phyloP scores from a whole-genome alignment of 1,284 basidiomycete species.

The Chalciporus piperatoides region DNA sequence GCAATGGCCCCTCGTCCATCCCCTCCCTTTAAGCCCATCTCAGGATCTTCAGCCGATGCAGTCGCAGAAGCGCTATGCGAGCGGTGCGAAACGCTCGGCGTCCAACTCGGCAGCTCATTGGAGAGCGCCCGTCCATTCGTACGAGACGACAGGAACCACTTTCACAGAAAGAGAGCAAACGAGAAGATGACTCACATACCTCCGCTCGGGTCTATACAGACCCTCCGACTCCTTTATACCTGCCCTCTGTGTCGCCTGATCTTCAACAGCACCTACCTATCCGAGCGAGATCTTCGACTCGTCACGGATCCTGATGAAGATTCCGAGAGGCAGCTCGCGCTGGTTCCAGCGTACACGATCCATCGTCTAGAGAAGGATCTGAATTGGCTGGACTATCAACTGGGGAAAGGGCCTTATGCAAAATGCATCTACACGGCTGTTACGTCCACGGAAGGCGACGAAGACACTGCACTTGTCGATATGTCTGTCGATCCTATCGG shows the following conservation, averaged over 20 bases:
- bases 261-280: conserved; percentile 10
- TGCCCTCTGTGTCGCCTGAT: conserved; percentile 14
- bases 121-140: conserved; percentile 6
- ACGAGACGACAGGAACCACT: neutral
- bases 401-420: conserved; percentile 8
- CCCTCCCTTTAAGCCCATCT: neutral
- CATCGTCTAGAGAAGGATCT: neutral
- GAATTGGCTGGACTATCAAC: neutral
- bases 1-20: neutral
- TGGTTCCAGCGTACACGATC: neutral
- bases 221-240: conserved; percentile 10
- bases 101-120: neutral
- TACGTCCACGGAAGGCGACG: neutral
- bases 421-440: conserved; percentile 12
- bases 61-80: neutral
- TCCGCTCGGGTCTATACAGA: conserved; percentile 6
- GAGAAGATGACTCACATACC: conserved; percentile 6
- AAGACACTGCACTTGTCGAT: neutral
- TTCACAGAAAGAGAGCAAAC: neutral
- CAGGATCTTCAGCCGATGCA: too few species aligned
- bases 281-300: neutral
- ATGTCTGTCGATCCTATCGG: conserved; percentile 9
- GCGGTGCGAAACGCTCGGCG: conserved; percentile 3
- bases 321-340: neutral
- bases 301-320: neutral